Conservation (phyloP, 306 rosid species). For the Cucurbita moschata region DNA sequence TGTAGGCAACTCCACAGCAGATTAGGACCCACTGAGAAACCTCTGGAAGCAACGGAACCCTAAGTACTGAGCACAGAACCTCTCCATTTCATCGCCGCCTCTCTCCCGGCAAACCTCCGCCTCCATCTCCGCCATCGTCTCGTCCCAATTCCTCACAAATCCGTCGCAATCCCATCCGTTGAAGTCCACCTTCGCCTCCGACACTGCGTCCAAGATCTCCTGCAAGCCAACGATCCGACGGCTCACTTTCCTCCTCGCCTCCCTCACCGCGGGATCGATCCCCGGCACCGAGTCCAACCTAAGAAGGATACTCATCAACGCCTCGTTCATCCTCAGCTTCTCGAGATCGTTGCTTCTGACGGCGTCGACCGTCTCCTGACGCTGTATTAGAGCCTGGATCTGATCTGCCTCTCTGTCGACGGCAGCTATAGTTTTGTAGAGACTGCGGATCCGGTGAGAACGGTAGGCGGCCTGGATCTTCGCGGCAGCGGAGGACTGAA, state of each 20-base stretch:
- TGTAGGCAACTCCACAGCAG: neutral
- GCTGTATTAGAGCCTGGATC: conserved; percentile 52
- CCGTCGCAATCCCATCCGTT: conserved; percentile 19
- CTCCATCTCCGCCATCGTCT: conserved; percentile 64
- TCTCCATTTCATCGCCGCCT: conserved; percentile 75
- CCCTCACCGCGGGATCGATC: conserved; percentile 64
- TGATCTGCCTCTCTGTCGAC: conserved; percentile 46
- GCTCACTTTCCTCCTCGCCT: conserved; percentile 66
- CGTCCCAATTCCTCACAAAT: conserved; percentile 37
- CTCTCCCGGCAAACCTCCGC: conserved; percentile 57
- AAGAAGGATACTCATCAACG: conserved; percentile 58
- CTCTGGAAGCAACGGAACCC: conserved; percentile 85
- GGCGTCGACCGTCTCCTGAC: conserved; percentile 89
- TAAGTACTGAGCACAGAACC: conserved; percentile 44
- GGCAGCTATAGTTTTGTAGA: conserved; percentile 37
- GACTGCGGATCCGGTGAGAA: conserved; percentile 52
- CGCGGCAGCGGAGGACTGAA: conserved; percentile 27
- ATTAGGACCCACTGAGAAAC: conserved; percentile 54
- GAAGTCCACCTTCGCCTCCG: conserved; percentile 28
- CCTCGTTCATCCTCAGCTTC: conserved; percentile 67
- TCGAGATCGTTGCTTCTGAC: conserved; percentile 47
- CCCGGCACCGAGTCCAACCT: conserved; percentile 78
- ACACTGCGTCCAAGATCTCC: conserved; percentile 65
- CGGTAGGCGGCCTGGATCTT: conserved; percentile 67
- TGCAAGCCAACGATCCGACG: conserved; percentile 82